Evolutionary conservation across 1,139 yeast genomes (phyloP).

Genomic region (Chernovozyma aurita): DNA sequence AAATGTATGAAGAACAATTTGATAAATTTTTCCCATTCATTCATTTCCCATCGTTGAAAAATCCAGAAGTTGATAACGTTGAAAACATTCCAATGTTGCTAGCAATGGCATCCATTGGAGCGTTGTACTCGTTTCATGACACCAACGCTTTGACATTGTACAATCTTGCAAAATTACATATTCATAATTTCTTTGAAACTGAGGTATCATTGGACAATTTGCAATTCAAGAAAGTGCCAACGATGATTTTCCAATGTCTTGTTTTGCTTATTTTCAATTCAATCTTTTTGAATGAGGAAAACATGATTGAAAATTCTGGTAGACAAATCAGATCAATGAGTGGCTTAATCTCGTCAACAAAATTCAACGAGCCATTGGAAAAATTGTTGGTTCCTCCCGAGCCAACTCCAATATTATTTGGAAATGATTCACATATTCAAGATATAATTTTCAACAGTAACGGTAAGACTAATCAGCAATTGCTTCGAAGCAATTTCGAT

Average conservation of each 20-base stretch:
- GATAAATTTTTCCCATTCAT: slow-evolving; percentile 80
- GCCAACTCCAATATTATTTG: slow-evolving; percentile 10
- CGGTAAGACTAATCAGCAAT: not conserved
- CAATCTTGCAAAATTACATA: slow-evolving; percentile 73
- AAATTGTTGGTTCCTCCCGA: slow-evolving; percentile 58
- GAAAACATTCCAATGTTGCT: slow-evolving; percentile 75
- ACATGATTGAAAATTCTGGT: slow-evolving; percentile 69
- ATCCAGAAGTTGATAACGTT: slow-evolving; percentile 47
- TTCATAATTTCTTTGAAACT: slow-evolving; percentile 70
- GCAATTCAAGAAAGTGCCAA: slow-evolving; percentile 63
- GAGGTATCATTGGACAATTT: slow-evolving; percentile 42
- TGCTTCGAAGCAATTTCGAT: slow-evolving; percentile 43
- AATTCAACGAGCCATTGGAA: slow-evolving; percentile 68
- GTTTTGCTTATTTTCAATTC: slow-evolving; percentile 79
- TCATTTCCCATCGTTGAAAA: slow-evolving; percentile 65
- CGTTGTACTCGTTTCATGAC: slow-evolving; percentile 78
- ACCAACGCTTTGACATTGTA: slow-evolving; percentile 71
- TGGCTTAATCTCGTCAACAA: slow-evolving; percentile 73
- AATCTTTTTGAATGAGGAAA: slow-evolving; percentile 71
- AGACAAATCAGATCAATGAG: slow-evolving; percentile 76
- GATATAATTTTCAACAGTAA: slow-evolving; percentile 9
- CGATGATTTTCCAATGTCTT: slow-evolving; percentile 86
- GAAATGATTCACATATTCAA: slow-evolving; percentile 24
- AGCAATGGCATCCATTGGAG: slow-evolving; percentile 86
- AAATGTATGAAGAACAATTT: slow-evolving; percentile 68